phyloP scores from a whole-genome alignment of 2,329 filamentous ascomycete species.

The Ceratocystis cubensis region DNA sequence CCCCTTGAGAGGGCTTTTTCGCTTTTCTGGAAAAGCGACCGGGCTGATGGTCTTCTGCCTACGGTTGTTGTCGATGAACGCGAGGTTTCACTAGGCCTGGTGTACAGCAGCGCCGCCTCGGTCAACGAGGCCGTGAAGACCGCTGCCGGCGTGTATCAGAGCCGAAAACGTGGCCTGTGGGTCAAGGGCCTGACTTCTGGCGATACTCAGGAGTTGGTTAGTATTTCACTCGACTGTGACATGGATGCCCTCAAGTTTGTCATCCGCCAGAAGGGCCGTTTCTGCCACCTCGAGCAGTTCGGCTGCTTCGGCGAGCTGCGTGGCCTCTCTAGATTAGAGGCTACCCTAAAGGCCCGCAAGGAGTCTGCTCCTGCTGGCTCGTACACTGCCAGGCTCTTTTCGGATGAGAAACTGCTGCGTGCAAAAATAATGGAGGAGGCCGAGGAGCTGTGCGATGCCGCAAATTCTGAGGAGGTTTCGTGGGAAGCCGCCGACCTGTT shows the following conservation, averaged over 20 bases:
- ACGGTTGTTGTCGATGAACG: conserved; percentile 86
- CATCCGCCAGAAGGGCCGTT: conserved; percentile 78
- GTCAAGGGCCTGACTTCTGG: conserved; percentile 92
- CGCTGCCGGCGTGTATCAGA: conserved; percentile 77
- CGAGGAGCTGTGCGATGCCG: conserved; percentile 82
- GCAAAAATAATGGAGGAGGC: conserved; percentile 99
- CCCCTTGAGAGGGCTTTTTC: conserved; percentile 60
- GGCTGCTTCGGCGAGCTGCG: conserved; percentile 81
- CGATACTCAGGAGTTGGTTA: conserved; percentile 79
- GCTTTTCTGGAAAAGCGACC: conserved; percentile 65
- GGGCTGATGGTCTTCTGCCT: conserved; percentile 69
- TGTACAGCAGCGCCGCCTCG: conserved; percentile 89
- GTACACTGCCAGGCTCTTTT: conserved; percentile 87
- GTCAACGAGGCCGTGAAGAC: conserved; percentile 75
- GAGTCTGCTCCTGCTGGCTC: conserved; percentile 73
- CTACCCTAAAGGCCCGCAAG: conserved; percentile 74
- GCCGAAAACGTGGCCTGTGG: conserved; percentile 89
- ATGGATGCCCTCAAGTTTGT: conserved; percentile 83
- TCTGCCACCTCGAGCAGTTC: conserved; percentile 86
- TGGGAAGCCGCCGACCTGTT: conserved; percentile 92
- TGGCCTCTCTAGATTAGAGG: conserved; percentile 73
- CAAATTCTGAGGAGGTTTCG: conserved; percentile 68
- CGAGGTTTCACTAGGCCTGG: conserved; percentile 71
- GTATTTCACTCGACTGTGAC: conserved; percentile 81
- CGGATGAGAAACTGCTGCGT: conserved; percentile 72